These are phyloP conservation scores for Xylaria curta DNA, from an alignment of 495 filamentous ascomycete genomes.

Conservation along the genomic window DNA sequence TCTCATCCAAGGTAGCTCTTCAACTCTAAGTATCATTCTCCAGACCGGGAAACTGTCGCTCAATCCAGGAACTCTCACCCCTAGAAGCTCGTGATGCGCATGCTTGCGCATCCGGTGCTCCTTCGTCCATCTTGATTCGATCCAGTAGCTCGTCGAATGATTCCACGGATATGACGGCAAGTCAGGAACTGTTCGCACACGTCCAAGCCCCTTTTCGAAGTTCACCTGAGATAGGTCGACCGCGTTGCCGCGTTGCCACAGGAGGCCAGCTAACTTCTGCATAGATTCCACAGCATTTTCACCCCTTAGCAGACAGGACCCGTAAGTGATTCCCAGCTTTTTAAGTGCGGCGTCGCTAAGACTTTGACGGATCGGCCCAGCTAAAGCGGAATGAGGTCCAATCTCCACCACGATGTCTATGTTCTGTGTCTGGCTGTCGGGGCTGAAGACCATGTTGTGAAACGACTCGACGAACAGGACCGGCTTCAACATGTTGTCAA, in stretches of 20 bases:
- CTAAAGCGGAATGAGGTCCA: conserved; percentile 64
- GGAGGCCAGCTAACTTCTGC: no score
- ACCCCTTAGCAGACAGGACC: no score
- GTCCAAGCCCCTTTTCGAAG: no score
- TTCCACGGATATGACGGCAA: conserved; percentile 51
- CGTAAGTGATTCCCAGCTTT: no score
- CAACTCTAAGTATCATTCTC: conserved; percentile 44
- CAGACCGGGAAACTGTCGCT: conserved; percentile 48
- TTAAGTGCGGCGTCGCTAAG: conserved; percentile 41
- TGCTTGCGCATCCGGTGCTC: conserved; percentile 47
- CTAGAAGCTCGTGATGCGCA: conserved; percentile 54
- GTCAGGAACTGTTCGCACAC: conserved; percentile 9
- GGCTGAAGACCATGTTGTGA: conserved; percentile 29
- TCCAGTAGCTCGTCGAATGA: conserved; percentile 47
- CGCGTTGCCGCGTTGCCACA: no score
- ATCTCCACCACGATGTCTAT: conserved; percentile 63
- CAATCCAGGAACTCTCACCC: conserved; percentile 37
- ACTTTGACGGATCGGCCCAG: conserved; percentile 64
- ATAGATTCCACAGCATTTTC: no score
- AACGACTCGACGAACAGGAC: conserved; percentile 51
- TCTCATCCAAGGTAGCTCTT: conserved; percentile 53
- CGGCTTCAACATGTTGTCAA: conserved; percentile 47
- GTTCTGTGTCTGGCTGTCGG: conserved; percentile 9
- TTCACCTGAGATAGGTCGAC: no score
- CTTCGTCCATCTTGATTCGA: conserved; percentile 44